A percentile compares a stretch with the other conserved stretches of the same genome.
These are phyloP conservation scores for Dianthus caryophyllus DNA, from an alignment of 148 eudicot genomes.

Conservation along the genomic window DNA sequence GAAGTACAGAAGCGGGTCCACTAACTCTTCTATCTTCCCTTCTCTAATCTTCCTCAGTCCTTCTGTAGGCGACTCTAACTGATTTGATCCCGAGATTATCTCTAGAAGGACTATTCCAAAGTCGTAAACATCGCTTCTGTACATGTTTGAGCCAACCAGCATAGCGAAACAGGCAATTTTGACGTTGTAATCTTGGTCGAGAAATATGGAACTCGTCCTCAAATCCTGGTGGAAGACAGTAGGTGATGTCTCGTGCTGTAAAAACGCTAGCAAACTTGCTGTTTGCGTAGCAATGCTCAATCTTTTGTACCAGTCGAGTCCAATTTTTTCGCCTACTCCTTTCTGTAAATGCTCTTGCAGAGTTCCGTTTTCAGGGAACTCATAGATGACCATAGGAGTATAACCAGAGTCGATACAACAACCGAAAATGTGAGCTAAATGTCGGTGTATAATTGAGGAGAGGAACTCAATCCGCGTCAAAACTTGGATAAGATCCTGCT, in stretches of 20 bases:
- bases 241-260: constrained; percentile 59
- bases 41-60: constrained; percentile 59
- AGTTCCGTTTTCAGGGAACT: constrained; percentile 58
- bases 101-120: constrained; percentile 68
- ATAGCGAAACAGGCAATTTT: constrained; percentile 55
- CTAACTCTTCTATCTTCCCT: constrained; percentile 70
- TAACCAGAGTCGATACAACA: constrained; percentile 63
- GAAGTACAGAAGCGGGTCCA: constrained; percentile 66
- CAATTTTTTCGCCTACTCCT: constrained; percentile 21
- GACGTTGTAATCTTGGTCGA: constrained; percentile 45
- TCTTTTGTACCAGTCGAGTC: constrained; percentile 68
- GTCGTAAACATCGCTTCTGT: constrained; percentile 59
- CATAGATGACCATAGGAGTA: constrained; percentile 62
- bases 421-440: constrained; percentile 64
- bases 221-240: constrained; percentile 62
- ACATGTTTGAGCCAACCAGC: constrained; percentile 13
- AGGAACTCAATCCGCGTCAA: constrained; percentile 47
- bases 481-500: constrained; percentile 47
- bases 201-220: constrained; percentile 42
- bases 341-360: constrained; percentile 43
- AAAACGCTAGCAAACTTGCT: constrained; percentile 55
- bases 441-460: constrained; percentile 49
- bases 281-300: constrained; percentile 62
- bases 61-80: constrained; percentile 28
- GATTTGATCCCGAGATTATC: constrained; percentile 53